Conservation (phyloP, 1,284 basidiomycete genomes). For the Sporisorium exsertum region DNA sequence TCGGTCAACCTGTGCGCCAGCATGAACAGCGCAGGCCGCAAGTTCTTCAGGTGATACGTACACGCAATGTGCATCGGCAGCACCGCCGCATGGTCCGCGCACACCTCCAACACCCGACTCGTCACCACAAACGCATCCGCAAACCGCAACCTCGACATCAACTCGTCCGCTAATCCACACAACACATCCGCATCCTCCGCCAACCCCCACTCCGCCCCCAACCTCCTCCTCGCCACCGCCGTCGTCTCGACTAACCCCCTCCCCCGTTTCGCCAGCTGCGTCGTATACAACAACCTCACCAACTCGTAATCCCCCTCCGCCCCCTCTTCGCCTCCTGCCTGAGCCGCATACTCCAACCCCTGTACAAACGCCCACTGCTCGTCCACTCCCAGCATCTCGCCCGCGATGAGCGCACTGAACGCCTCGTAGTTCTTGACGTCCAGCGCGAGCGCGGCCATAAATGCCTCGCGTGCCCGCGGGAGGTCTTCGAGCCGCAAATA, state of each 20-base stretch:
- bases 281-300: constrained; percentile 89
- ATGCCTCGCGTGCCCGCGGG: constrained; percentile 88
- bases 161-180: constrained; percentile 88
- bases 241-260: constrained; percentile 18
- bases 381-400: constrained; percentile 74
- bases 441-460: constrained; percentile 91
- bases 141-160: constrained; percentile 89
- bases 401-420: constrained; percentile 87
- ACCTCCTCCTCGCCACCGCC: constrained; percentile 72
- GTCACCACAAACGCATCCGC: constrained; percentile 93
- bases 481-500: constrained; percentile 92
- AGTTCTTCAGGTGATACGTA: constrained; percentile 91
- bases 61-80: constrained; percentile 95
- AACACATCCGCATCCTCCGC: constrained; percentile 91
- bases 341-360: constrained; percentile 82
- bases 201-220: constrained; percentile 76
- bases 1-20: constrained; percentile 95
- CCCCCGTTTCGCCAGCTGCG: constrained; percentile 82
- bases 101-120: constrained; percentile 55
- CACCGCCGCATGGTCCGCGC: constrained; percentile 56
- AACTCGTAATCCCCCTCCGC: constrained; percentile 82
- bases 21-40: constrained; percentile 92
- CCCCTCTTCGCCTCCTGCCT: constrained; percentile 72
- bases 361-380: constrained; percentile 91
- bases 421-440: constrained; percentile 99